A percentile compares a stretch with the other conserved stretches of the same genome.
Conservation (phyloP, 306 rosid species). For the Vigna trinervia region DNA sequence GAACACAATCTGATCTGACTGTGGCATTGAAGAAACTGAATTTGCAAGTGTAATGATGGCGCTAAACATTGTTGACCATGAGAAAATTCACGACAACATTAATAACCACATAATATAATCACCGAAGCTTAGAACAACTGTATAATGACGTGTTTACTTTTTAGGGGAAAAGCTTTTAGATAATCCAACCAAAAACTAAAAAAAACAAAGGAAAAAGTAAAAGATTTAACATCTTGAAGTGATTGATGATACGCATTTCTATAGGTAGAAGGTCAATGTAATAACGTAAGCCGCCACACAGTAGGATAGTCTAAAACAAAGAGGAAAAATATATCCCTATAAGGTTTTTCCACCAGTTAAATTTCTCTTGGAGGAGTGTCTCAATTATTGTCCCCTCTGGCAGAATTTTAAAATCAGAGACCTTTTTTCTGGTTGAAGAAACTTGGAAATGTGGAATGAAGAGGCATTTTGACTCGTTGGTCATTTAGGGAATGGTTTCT, state of each 20-base stretch:
- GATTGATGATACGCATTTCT: conserved; percentile 33
- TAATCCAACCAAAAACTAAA: neutral
- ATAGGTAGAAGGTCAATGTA: conserved; percentile 32
- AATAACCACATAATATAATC: conserved; percentile 32
- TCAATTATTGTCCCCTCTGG: conserved; percentile 29
- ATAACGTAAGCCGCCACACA: conserved; percentile 37
- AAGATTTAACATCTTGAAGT: conserved; percentile 16
- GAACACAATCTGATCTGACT: neutral
- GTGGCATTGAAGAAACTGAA: neutral
- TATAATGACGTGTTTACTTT: conserved; percentile 17
- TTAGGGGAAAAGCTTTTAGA: neutral
- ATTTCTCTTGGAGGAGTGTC: conserved; percentile 19
- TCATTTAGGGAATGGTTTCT: conserved; percentile 27
- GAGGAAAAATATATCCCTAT: conserved; percentile 16
- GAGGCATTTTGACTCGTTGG: conserved; percentile 52
- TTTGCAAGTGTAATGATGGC: conserved; percentile 23
- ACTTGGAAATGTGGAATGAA: conserved; percentile 48
- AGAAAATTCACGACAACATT: conserved; percentile 21
- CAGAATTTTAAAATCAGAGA: conserved; percentile 33
- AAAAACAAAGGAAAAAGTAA: neutral
- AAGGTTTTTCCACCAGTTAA: conserved; percentile 18
- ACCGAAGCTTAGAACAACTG: conserved; percentile 12
- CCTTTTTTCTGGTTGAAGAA: conserved; percentile 40
- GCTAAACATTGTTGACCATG: conserved; percentile 29
- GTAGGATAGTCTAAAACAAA: conserved; percentile 13